phyloP scores from a whole-genome alignment of 73 alveolate species.

The Paramecium caudatum region DNA sequence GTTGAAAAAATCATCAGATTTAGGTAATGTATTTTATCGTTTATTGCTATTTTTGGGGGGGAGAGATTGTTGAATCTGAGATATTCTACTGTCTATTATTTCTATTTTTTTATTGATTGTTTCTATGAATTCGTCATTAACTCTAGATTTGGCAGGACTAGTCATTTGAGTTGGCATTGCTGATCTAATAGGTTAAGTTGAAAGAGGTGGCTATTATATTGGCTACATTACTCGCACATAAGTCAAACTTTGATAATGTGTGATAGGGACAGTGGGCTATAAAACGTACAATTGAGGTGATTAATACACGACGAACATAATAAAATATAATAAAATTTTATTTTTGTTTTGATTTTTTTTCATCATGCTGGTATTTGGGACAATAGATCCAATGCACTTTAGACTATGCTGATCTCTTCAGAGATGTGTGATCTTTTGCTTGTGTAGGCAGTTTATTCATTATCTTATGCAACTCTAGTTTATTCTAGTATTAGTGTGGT shows the following conservation, averaged over 20 bases:
- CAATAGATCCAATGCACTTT: constrained; percentile 65
- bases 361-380: constrained; percentile 22
- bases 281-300: background rate
- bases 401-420: constrained; percentile 38
- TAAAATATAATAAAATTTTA: constrained; percentile 40
- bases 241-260: background rate
- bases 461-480: constrained; percentile 28
- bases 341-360: constrained; percentile 24
- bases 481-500: background rate
- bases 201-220: constrained; percentile 8
- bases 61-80: background rate
- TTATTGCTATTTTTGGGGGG: constrained; percentile 12
- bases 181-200: constrained; percentile 21
- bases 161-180: constrained; percentile 1
- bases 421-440: constrained; percentile 7
- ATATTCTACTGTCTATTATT: constrained; percentile 56
- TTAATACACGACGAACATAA: constrained; percentile 53
- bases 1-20: background rate
- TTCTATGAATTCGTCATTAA: background rate
- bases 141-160: constrained; percentile 21
- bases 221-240: background rate
- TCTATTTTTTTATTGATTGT: constrained; percentile 10
- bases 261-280: background rate
- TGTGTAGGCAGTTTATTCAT: constrained; percentile 22
- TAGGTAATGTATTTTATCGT: background rate